Percentiles rank a stretch among this genome's conserved stretches.
Evolutionary conservation across 305 asterid genomes (phyloP).

Genomic region (Rubia occidens): DNA sequence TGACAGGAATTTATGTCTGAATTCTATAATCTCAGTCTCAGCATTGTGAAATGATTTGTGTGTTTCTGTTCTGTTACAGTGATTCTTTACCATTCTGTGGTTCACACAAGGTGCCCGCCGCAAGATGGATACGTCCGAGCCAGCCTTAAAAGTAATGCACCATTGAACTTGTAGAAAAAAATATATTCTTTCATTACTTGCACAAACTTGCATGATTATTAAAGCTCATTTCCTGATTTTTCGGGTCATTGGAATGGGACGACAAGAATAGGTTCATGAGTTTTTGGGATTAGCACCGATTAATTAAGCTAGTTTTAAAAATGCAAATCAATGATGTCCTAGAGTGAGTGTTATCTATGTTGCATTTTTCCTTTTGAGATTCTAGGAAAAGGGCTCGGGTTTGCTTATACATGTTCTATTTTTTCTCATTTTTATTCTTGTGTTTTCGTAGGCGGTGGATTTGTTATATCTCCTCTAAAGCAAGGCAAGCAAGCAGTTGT

Average conservation of each 20-base stretch:
- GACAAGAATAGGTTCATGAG: not conserved
- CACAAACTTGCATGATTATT: not conserved
- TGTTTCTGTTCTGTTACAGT: slow-evolving; percentile 37
- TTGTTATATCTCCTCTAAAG: slow-evolving; percentile 55
- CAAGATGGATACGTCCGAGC: slow-evolving; percentile 74
- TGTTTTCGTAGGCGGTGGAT: slow-evolving; percentile 64
- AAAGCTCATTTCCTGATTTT: not conserved
- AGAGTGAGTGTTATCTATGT: not conserved
- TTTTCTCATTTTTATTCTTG: slow-evolving; percentile 6
- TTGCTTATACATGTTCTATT: not conserved
- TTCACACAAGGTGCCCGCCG: slow-evolving; percentile 65
- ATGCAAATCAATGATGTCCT: not conserved
- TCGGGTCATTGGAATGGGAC: too few relatives aligned
- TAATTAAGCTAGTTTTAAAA: not conserved
- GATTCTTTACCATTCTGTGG: slow-evolving; percentile 72
- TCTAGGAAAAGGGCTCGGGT: not conserved
- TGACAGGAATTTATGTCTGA: not conserved
- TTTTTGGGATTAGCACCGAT: not conserved
- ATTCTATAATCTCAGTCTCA: not conserved
- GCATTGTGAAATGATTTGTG: slow-evolving; percentile 5
- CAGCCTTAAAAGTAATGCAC: slow-evolving; percentile 75
- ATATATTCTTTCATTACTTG: not conserved
- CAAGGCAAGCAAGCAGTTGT: slow-evolving; percentile 60
- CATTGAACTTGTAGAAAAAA: slow-evolving; percentile 30
- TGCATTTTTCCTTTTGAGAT: not conserved